A percentile compares a stretch with the other conserved stretches of the same genome.
Conservation (phyloP, 805 yeast species). For the Tetrapisispora taiwanensis region DNA sequence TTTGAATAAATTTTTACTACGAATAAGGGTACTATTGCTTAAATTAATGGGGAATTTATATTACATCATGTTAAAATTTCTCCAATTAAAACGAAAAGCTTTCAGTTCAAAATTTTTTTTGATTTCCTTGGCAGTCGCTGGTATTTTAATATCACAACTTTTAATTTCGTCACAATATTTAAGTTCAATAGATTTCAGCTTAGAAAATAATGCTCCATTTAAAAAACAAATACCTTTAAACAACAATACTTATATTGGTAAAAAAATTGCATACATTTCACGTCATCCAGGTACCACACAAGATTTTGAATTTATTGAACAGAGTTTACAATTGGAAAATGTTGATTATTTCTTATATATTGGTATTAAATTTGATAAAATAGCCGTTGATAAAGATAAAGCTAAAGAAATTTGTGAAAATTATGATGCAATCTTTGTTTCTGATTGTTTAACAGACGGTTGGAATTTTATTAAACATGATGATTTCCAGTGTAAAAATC, state of each 20-base stretch:
- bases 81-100: too few species aligned
- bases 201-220: neutral
- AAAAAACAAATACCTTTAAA: neutral
- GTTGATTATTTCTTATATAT: slow-evolving; percentile 6
- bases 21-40: too few species aligned
- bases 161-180: neutral
- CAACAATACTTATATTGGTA: neutral
- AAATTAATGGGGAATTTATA: too few species aligned
- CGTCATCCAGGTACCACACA: slow-evolving; percentile 8
- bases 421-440: slow-evolving; percentile 6
- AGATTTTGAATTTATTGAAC: slow-evolving; percentile 7
- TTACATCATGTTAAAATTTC: too few species aligned
- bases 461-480: slow-evolving; percentile 8
- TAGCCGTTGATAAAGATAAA: neutral
- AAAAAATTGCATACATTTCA: slow-evolving; percentile 7
- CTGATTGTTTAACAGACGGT: slow-evolving; percentile 8
- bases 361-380: neutral
- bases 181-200: neutral
- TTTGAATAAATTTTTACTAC: too few species aligned
- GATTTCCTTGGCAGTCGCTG: too few species aligned
- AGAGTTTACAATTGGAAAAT: slow-evolving; percentile 6
- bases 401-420: slow-evolving; percentile 5
- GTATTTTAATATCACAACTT: neutral
- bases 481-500: slow-evolving; percentile 5
- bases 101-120: too few species aligned